Evolutionary conservation across 371 early-diverging fungal species (phyloP).

Genomic region (Fennellomyces sp.): DNA sequence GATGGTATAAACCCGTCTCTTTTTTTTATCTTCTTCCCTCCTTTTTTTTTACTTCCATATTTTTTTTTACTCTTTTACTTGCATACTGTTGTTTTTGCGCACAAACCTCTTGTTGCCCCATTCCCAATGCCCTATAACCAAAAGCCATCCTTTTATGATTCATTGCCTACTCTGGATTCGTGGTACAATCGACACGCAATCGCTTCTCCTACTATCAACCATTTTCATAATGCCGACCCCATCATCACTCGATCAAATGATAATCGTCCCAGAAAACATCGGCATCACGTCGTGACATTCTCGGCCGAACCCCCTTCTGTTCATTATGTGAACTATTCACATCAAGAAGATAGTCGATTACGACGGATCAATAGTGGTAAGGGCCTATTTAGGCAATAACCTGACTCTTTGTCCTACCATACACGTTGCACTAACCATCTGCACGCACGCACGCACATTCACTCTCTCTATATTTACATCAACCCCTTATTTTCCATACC

Average conservation of each 20-base stretch:
- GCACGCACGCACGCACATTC: background rate
- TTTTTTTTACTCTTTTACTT: background rate
- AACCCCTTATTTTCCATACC: background rate
- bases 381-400: background rate
- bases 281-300: conserved; percentile 12
- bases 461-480: background rate
- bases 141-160: conserved; percentile 14
- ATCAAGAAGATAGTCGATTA: background rate
- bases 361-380: background rate
- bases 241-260: background rate
- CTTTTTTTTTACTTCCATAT: background rate
- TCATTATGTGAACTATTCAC: background rate
- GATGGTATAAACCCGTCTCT: background rate
- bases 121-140: background rate
- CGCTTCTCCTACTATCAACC: background rate
- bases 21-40: background rate
- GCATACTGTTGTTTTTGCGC: background rate
- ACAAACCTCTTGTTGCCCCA: background rate
- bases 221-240: background rate
- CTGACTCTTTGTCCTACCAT: background rate
- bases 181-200: conserved; percentile 12
- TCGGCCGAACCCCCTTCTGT: conserved; percentile 17
- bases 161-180: conserved; percentile 19
- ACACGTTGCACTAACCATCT: background rate
- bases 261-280: background rate